Base-by-base conservation (phyloP, 2,329 filamentous ascomycete species). In the Annulohypoxylon truncatum region DNA sequence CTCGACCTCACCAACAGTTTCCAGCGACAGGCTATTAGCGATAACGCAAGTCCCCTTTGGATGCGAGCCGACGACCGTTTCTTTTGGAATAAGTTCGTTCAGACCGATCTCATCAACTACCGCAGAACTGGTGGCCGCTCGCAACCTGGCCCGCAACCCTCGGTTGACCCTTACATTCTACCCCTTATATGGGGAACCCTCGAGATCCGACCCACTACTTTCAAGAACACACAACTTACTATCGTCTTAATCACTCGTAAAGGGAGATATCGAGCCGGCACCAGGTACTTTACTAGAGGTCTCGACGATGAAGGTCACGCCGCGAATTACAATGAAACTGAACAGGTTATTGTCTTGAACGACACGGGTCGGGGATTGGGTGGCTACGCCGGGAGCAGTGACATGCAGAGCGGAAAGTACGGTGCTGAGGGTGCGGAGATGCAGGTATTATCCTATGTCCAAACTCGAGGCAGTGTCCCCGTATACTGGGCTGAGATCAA, bases 241-340 rank as follows among this genome's bases (percentile, higher is more conserved):
- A 89, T 98, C 72, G 88, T 90, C 35, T 86, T 99, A 53, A 95
- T 98, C 74, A 97, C 95, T 24, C 87, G 96, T 67, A 89, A 96
- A 73, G 97, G 94, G 20, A 88, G 96, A 71, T 90, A 96, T 79
- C 89, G 95, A 67, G 94, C 90, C 33, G 96, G 96, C 46, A 98
- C 96, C 13, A 86, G 96, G 76, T 98, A 97, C 81, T 96, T 99
- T 77, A 96, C 96, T 1, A 90, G 96, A 70, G 96, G 96, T 54
- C 89, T 98, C 48, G 95, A 99, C 76, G 94, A 97, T 70, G 85
- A 96, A 67, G 96, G 96, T 22, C 89, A 98, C 77, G 96, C 96
- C n/a, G 93, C 96, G 71, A 99, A 99, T 79, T 99, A 95, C 85
- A 99, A 99, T 77, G 96, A 99, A 83, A 98, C 96, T 0, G 96